Percentiles rank a stretch among this genome's conserved stretches.
phyloP scores from a whole-genome alignment of 768 basidiomycete genomes.

The Daedaleopsis sinensis region DNA sequence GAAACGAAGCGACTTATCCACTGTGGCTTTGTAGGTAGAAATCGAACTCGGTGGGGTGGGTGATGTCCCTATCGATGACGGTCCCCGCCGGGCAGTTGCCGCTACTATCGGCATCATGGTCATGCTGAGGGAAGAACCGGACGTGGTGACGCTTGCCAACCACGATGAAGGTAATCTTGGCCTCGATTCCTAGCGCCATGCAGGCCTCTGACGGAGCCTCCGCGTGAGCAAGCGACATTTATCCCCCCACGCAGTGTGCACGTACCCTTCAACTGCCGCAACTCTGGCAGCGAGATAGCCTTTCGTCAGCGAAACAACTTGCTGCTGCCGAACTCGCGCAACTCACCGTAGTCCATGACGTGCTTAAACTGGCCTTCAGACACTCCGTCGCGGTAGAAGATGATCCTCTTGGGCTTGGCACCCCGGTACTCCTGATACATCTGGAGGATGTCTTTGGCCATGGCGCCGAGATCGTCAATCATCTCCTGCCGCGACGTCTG shows the following conservation, averaged over 20 bases:
- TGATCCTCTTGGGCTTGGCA: conserved; percentile 61
- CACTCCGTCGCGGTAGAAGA: conserved; percentile 72
- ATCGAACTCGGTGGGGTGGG: conserved; percentile 74
- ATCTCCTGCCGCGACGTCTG: conserved; percentile 76
- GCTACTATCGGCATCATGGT: conserved; percentile 66
- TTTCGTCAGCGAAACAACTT: neutral
- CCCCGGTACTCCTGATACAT: conserved; percentile 62
- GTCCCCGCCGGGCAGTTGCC: conserved; percentile 81
- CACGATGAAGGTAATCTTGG: conserved; percentile 74
- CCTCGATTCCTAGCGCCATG: conserved; percentile 53
- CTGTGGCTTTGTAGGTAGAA: conserved; percentile 81
- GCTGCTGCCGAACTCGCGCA: neutral
- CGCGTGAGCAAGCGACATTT: conserved; percentile 5
- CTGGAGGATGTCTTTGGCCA: conserved; percentile 55
- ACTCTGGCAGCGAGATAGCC: conserved; percentile 5
- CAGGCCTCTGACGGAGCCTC: conserved; percentile 57
- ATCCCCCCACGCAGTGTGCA: neutral
- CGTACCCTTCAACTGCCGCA: conserved; percentile 22
- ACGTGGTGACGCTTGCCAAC: conserved; percentile 81
- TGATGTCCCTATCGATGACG: conserved; percentile 71
- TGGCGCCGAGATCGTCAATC: conserved; percentile 68
- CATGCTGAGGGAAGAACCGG: conserved; percentile 57
- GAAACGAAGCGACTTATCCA: conserved; percentile 39
- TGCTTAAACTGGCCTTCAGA: conserved; percentile 55
- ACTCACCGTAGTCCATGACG: conserved; percentile 56